phyloP scores from a whole-genome alignment of 768 basidiomycete genomes.

The Hypholoma sublateritium region DNA sequence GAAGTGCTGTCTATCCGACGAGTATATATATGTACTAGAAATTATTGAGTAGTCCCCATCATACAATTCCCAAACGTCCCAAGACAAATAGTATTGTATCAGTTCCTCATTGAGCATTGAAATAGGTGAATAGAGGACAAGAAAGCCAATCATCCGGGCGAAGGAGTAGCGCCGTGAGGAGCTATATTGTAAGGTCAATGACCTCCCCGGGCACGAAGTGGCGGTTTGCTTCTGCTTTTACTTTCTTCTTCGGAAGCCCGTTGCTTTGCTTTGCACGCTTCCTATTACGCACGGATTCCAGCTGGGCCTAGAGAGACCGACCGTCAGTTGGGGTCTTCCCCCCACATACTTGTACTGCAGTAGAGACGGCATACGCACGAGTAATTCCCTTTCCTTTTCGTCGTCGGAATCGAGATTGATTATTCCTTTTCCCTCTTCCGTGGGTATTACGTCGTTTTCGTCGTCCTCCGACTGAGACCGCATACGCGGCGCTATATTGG shows the following conservation, averaged over 20 bases:
- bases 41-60: too few relatives aligned
- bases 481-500: constrained; percentile 11
- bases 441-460: neutral
- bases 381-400: neutral
- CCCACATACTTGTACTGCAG: too few relatives aligned
- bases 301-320: neutral
- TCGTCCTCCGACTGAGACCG: neutral
- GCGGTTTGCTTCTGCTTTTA: neutral
- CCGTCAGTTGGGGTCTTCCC: neutral
- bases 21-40: too few relatives aligned
- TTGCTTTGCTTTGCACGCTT: neutral
- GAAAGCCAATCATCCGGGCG: neutral
- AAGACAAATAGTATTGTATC: too few relatives aligned
- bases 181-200: neutral
- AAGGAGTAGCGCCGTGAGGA: neutral
- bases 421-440: neutral
- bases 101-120: too few relatives aligned
- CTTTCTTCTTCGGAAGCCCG: neutral
- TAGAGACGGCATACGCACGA: neutral
- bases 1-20: too few relatives aligned
- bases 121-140: neutral
- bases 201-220: neutral
- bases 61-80: too few relatives aligned
- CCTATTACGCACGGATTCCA: constrained; percentile 1
- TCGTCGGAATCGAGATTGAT: neutral